Conservation (phyloP, 1,284 basidiomycete species). For the Cryptococcus deneoformans region DNA sequence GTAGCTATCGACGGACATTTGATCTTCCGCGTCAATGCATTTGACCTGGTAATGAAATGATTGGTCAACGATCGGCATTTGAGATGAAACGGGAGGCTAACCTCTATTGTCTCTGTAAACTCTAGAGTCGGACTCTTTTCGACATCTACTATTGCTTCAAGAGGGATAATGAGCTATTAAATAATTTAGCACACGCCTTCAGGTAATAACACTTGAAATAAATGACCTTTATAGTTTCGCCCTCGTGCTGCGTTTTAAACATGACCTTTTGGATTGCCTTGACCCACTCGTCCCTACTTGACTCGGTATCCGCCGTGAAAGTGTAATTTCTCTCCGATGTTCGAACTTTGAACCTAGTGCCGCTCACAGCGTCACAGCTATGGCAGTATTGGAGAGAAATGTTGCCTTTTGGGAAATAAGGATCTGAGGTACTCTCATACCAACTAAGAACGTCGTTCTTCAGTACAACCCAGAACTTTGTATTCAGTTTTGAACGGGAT, state of each 20-base stretch:
- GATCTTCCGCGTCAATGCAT: slow-evolving; percentile 76
- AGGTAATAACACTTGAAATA: slow-evolving; percentile 8
- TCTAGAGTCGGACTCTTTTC: slow-evolving; percentile 84
- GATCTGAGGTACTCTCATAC: slow-evolving; percentile 92
- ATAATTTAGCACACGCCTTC: slow-evolving; percentile 48
- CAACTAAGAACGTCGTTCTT: slow-evolving; percentile 92
- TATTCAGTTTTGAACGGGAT: slow-evolving; percentile 79
- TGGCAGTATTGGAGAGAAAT: slow-evolving; percentile 89
- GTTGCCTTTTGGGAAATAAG: slow-evolving; percentile 95
- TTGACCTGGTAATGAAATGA: slow-evolving; percentile 56
- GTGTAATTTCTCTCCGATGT: slow-evolving; percentile 74
- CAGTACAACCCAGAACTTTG: slow-evolving; percentile 89
- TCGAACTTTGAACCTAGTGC: slow-evolving; percentile 71
- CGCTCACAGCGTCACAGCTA: slow-evolving; percentile 71
- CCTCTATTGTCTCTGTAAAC: slow-evolving; percentile 89
- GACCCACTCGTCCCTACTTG: slow-evolving; percentile 87
- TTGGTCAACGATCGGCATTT: not conserved
- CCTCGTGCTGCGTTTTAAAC: slow-evolving; percentile 93
- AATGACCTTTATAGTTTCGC: slow-evolving; percentile 82
- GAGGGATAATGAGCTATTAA: slow-evolving; percentile 75
- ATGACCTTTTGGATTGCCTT: slow-evolving; percentile 83
- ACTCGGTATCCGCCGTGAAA: slow-evolving; percentile 71
- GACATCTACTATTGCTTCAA: slow-evolving; percentile 81
- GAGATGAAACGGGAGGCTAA: slow-evolving; percentile 8
- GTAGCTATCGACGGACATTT: slow-evolving; percentile 78